Base-by-base conservation (phyloP, 2,329 filamentous ascomycete genomes). In the Claviceps sp. region DNA sequence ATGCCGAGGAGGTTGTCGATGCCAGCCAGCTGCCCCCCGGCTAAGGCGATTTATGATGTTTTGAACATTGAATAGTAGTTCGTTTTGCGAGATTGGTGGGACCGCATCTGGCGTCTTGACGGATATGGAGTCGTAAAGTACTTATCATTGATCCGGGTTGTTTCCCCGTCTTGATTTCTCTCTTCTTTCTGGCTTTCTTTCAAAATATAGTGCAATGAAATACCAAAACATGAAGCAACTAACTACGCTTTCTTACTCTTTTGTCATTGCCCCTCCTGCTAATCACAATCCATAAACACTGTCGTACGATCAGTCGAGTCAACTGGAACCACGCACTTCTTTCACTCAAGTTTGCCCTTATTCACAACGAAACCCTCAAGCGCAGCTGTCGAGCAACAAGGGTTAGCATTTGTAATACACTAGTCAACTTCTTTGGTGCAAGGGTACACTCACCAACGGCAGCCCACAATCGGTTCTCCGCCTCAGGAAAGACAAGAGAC, bases 331-430 rank as follows among this genome's bases (percentile, higher is more conserved):
- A n/a, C 13, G 13, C 8, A 17, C 19, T 34, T 16, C 4, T 45
- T 39, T 48, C 24, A 51, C 1, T 34, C 30, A 30, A 96, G 86
- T 57, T 83, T 82, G 17, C 93, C 93, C 71, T 90, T 89, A 64
- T 96, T 95, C n/a, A 94, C 86, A 19, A 97, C 87, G 64, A 97
- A 97, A 0, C 77, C 86, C 65, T 97, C 89, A 30, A 97, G 67
- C 3, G 82, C 87, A 62, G 87, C 84, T 80, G 57, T 43, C 8
- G 7, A 11, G 46, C 26, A 47, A 16, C 30, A 14, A 48, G 30
- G 44, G 42, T 22, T 52, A 47, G 43, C 14, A 46, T 40, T 41
- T n/a, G 5, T 17, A 17, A 16, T 19, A 30, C n/a, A 3, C 10
- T 14, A 30, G 8, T 37, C 2, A 19, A 5, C 4, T 19, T 13